Percentiles rank a stretch among this genome's conserved stretches.
phyloP scores from a whole-genome alignment of 1,139 yeast genomes.

The Candida anutae region DNA sequence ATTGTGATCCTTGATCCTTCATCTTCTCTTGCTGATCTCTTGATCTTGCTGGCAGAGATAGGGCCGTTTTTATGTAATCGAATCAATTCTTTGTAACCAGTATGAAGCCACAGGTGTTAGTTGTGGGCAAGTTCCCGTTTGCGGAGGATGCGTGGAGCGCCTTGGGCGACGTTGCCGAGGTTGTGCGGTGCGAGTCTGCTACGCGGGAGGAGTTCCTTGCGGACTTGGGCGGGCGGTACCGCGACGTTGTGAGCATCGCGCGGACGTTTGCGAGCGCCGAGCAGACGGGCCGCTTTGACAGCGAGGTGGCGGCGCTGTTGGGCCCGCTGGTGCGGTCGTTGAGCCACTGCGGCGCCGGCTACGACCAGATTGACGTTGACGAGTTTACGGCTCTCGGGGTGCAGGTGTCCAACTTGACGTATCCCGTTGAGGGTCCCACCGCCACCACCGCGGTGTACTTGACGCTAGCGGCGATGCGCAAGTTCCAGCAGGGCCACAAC shows the following conservation, averaged over 20 bases:
- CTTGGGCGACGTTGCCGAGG: constrained; percentile 39
- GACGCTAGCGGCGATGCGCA: constrained; percentile 59
- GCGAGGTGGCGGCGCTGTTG: constrained; percentile 52
- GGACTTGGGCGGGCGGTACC: constrained; percentile 43
- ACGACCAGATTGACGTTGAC: constrained; percentile 68
- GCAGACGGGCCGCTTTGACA: constrained; percentile 69
- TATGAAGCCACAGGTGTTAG: constrained; percentile 45
- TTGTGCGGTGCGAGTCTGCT: constrained; percentile 38
- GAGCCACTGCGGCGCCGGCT: constrained; percentile 89
- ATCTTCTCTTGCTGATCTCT: too few species aligned
- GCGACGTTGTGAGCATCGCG: constrained; percentile 40
- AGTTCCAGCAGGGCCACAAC: constrained; percentile 45
- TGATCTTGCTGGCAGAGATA: too few species aligned
- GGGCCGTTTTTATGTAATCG: too few species aligned
- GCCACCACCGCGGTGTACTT: constrained; percentile 74
- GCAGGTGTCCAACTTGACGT: constrained; percentile 68
- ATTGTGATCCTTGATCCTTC: too few species aligned
- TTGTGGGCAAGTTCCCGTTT: constrained; percentile 46
- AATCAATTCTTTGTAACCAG: too few species aligned
- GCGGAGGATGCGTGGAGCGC: constrained; percentile 54
- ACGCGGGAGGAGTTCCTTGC: constrained; percentile 42
- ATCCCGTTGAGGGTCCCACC: constrained; percentile 69
- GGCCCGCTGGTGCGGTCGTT: constrained; percentile 59
- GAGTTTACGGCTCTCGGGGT: constrained; percentile 44
- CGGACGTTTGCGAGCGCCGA: constrained; percentile 42